Percentiles rank a stretch among this genome's conserved stretches.
Conservation (phyloP, 2,329 filamentous ascomycete species). For the Ophiostoma australiae region DNA sequence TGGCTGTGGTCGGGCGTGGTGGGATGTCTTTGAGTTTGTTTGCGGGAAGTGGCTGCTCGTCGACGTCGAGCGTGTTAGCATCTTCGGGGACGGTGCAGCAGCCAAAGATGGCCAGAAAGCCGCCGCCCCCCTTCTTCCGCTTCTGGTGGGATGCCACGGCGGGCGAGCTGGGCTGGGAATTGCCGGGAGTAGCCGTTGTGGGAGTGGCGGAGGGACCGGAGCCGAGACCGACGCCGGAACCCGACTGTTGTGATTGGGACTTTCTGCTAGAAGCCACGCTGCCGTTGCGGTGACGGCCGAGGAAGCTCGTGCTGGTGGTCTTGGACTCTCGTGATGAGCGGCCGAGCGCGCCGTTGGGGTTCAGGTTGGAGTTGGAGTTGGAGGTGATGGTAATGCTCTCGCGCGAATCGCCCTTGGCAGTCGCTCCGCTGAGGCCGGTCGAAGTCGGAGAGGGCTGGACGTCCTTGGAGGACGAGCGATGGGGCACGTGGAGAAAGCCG, state of each 20-base stretch:
- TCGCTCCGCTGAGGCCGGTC: constrained; percentile 56
- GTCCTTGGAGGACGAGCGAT: constrained; percentile 58
- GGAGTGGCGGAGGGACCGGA: constrained; percentile 39
- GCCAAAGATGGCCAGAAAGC: constrained; percentile 54
- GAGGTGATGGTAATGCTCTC: constrained; percentile 46
- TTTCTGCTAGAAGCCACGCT: constrained; percentile 42
- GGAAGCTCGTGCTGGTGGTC: constrained; percentile 58
- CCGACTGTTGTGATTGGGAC: constrained; percentile 12
- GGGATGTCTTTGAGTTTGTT: constrained; percentile 57
- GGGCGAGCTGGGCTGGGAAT: constrained; percentile 51
- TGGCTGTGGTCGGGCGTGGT: constrained; percentile 50
- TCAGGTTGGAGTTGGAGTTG: not conserved
- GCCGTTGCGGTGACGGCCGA: constrained; percentile 59
- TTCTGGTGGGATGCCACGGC: constrained; percentile 42
- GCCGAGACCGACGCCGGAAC: constrained; percentile 14
- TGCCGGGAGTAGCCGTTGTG: constrained; percentile 45
- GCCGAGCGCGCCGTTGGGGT: constrained; percentile 32
- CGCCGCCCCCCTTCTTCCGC: constrained; percentile 49
- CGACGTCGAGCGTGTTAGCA: constrained; percentile 49
- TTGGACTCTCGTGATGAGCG: constrained; percentile 62
- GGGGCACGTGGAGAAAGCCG: constrained; percentile 54
- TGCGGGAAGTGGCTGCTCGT: constrained; percentile 48
- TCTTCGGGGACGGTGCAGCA: constrained; percentile 63
- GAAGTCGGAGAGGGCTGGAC: constrained; percentile 56
- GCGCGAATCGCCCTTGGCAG: constrained; percentile 50